Evolutionary conservation across 2,329 filamentous ascomycete genomes (phyloP).

Genomic region (Phaeophleospora eucalypticola): DNA sequence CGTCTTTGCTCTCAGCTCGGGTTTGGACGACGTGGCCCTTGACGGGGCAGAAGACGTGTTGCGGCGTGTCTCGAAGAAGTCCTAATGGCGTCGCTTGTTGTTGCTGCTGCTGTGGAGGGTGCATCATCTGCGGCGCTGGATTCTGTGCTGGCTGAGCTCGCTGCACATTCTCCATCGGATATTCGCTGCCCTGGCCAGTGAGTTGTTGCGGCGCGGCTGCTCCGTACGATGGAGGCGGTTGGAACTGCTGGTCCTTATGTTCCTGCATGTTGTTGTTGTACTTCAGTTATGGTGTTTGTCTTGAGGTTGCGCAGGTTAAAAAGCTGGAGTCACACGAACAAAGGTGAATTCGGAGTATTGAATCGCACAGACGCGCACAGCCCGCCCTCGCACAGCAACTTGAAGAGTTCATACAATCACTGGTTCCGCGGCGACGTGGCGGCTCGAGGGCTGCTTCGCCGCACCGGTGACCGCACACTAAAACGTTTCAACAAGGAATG

Average conservation of each 20-base stretch:
- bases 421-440: too few relatives aligned
- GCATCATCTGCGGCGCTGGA: conserved; percentile 9
- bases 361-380: too few relatives aligned
- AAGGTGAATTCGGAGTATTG: too few relatives aligned
- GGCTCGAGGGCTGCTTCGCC: too few relatives aligned
- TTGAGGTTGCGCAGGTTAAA: too few relatives aligned
- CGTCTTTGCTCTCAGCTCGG: conserved; percentile 12
- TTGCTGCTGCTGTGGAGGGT: conserved; percentile 5
- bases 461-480: too few relatives aligned
- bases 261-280: background rate
- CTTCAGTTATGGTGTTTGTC: too few relatives aligned
- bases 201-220: background rate
- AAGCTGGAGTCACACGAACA: too few relatives aligned
- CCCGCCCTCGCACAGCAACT: too few relatives aligned
- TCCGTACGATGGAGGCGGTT: conserved; percentile 3
- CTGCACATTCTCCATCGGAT: background rate
- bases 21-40: conserved; percentile 5
- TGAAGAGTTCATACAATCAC: too few relatives aligned
- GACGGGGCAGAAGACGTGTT: conserved; percentile 7
- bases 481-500: too few relatives aligned
- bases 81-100: conserved; percentile 1
- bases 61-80: conserved; percentile 8
- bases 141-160: conserved; percentile 1
- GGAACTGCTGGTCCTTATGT: background rate
- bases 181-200: background rate